Evolutionary conservation across 306 rosid genomes (phyloP).

Genomic region (Prunus mongolica): DNA sequence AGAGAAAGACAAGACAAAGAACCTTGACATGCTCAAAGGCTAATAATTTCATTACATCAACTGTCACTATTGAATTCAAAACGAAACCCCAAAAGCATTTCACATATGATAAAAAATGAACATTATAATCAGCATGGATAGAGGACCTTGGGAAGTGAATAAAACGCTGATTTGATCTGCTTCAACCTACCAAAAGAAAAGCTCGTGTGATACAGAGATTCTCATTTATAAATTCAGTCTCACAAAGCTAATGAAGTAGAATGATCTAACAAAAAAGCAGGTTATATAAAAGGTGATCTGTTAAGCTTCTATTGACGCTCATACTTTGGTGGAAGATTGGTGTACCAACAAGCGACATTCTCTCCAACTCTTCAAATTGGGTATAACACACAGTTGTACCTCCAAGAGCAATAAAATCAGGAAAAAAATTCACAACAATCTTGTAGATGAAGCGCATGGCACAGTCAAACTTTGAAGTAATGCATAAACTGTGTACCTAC

Average conservation of each 20-base stretch:
- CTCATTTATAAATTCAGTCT: neutral
- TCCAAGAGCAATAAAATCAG: neutral
- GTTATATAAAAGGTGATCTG: neutral
- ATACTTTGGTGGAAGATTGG: neutral
- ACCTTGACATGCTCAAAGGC: neutral
- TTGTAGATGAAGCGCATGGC: neutral
- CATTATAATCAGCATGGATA: slow-evolving; percentile 3
- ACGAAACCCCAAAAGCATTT: neutral
- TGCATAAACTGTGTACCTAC: neutral
- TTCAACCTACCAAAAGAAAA: slow-evolving; percentile 50
- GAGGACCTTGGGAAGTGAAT: slow-evolving; percentile 65
- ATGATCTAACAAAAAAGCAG: neutral
- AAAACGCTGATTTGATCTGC: slow-evolving; percentile 91
- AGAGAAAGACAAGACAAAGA: neutral
- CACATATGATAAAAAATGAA: neutral
- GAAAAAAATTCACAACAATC: neutral
- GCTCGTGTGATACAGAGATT: neutral
- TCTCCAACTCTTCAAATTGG: neutral
- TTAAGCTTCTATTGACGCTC: neutral
- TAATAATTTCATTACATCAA: neutral
- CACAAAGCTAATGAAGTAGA: neutral
- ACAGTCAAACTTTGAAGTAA: neutral
- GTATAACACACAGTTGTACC: neutral
- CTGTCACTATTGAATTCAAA: neutral
- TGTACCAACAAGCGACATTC: neutral